These are phyloP conservation scores for Suhomyces taliae DNA, from an alignment of 1,139 yeast species.

Conservation along the genomic window DNA sequence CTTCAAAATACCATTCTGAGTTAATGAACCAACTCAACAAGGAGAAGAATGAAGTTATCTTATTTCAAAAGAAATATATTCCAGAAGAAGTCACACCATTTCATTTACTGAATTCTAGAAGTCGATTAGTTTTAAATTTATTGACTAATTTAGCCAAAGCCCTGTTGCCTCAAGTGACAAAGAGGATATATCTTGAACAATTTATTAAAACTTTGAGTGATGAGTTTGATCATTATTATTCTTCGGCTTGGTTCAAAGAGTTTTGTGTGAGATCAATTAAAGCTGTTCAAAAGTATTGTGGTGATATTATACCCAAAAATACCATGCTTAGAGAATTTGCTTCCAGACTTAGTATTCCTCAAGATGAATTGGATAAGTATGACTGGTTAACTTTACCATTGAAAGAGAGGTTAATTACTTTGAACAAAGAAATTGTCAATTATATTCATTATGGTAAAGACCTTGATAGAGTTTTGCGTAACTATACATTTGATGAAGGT, in stretches of 20 bases:
- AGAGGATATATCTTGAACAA: slow-evolving; percentile 20
- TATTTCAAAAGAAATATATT: slow-evolving; percentile 17
- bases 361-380: slow-evolving; percentile 24
- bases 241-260: slow-evolving; percentile 27
- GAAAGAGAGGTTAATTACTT: slow-evolving; percentile 23
- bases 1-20: slow-evolving; percentile 26
- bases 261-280: slow-evolving; percentile 31
- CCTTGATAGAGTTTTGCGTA: slow-evolving; percentile 20
- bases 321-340: slow-evolving; percentile 22
- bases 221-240: slow-evolving; percentile 29
- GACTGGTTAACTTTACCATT: slow-evolving; percentile 27
- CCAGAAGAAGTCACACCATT: slow-evolving; percentile 21
- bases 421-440: slow-evolving; percentile 30
- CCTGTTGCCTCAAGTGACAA: slow-evolving; percentile 14
- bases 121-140: slow-evolving; percentile 21
- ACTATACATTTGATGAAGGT: slow-evolving; percentile 24
- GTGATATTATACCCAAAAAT: slow-evolving; percentile 16
- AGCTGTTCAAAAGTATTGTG: slow-evolving; percentile 24
- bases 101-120: slow-evolving; percentile 22
- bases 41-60: slow-evolving; percentile 19
- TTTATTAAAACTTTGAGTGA: slow-evolving; percentile 26
- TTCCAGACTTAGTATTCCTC: slow-evolving; percentile 33
- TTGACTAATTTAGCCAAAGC: slow-evolving; percentile 23
- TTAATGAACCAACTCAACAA: slow-evolving; percentile 24
- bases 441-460: slow-evolving; percentile 26